Base-by-base conservation (phyloP, 257 asterid genomes). In the Marsdenia floribunda region DNA sequence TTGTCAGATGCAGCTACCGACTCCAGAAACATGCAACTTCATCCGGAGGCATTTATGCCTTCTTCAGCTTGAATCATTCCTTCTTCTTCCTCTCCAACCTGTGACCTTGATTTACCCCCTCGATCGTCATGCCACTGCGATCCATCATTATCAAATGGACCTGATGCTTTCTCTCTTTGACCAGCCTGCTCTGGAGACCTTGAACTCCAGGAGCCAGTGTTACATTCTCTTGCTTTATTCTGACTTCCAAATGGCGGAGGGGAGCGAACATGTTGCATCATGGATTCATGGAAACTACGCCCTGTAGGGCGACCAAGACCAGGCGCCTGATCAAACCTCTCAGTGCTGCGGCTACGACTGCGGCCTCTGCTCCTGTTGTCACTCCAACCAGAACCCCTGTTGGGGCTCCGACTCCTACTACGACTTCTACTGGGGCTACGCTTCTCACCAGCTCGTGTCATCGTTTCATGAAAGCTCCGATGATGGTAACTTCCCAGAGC, bases 331-430 rank as follows among this genome's bases (percentile, higher is more conserved):
- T 77, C 80, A 70, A 83, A 87, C 83, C 94, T 86, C 65, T 88
- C 93, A 6, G 83, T 49, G 68, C 96, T 91, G 40, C 88, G 87
- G 76, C 96, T 87, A 6, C 91, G 87, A 54, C 87, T 85, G 22
- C 81, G 70, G 50, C 75, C 80, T 76, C 68, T 82, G 63, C 55
- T 75, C 40, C 76, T 82, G 63, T 47, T 22, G 40, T 83, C 85
- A n/a, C 88, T 80, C 93, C 89, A 88, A 63, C 90, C 86, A 0
- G 88, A 82, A 67, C 69, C 83, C 75, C 79, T 71, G 70, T 12
- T 75, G 6, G 91, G 93, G 86, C 96, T 87, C 77, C 91, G 85
- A 79, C 90, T 87, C 54, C 87, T 49, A 72, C 87, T 83, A 16
- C 78, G 86, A 63, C 92, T 75, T 67, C 57, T 75, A 47, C 81